These are phyloP conservation scores for Guadua angustifolia DNA, from an alignment of 176 grass and related monocot genomes.

Conservation along the genomic window DNA sequence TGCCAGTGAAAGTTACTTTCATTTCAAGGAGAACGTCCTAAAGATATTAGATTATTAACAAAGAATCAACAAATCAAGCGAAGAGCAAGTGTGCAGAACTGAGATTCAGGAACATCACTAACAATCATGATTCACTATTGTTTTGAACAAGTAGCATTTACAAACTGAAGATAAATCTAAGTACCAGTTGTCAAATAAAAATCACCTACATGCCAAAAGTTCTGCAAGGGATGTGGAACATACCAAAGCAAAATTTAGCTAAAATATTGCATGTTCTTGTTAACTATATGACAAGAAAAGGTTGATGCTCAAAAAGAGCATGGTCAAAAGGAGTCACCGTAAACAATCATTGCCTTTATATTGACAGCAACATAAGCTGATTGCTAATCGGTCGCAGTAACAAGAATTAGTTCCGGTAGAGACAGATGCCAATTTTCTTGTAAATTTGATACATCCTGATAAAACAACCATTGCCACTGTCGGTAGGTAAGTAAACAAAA, in stretches of 20 bases:
- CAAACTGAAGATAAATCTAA: background rate
- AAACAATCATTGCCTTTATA: conserved; percentile 44
- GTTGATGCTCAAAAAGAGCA: background rate
- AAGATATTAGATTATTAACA: conserved; percentile 11
- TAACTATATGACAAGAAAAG: conserved; percentile 30
- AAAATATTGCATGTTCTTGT: conserved; percentile 4
- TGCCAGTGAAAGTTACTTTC: conserved; percentile 25
- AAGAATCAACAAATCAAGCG: background rate
- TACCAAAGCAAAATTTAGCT: conserved; percentile 1
- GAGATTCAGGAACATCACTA: background rate
- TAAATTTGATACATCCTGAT: background rate
- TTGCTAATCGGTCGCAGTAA: conserved; percentile 3
- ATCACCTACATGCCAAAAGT: background rate
- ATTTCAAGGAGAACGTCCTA: conserved; percentile 12
- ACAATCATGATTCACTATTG: background rate
- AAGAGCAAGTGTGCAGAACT: conserved; percentile 3
- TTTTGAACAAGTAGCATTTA: conserved; percentile 7
- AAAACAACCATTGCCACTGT: conserved; percentile 21
- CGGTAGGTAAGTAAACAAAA: conserved; percentile 28
- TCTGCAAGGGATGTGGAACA: background rate
- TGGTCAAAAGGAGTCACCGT: conserved; percentile 39
- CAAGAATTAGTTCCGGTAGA: conserved; percentile 19
- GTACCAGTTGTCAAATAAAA: background rate
- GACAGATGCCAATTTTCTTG: background rate
- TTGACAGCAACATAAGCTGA: conserved; percentile 38